Evolutionary conservation across 2,329 filamentous ascomycete species (phyloP), one percentile per base, ranked within the genome.

Genomic region (Myriosclerotinia duriaeana): DNA sequence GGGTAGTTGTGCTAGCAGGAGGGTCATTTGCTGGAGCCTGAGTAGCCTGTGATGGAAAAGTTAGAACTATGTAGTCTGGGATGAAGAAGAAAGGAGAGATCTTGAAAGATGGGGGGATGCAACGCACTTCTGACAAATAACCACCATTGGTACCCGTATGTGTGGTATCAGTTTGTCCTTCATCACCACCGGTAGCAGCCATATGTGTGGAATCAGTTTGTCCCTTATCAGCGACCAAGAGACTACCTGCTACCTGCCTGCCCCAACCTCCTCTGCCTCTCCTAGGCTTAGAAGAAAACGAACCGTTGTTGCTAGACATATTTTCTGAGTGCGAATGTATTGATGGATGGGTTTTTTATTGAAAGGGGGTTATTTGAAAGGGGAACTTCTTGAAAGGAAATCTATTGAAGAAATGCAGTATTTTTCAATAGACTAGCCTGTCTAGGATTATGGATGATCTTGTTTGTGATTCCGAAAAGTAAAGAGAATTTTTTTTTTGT

Each of bases 261-360:
- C 36, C n/a, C 4, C n/a, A 11, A 2, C n/a, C 14, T n/a, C n/a
- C n/a, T 6, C 1, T 2, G 3, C 14, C 9, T 5, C 12, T 15
- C 9, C 0, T 6, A 26, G n/a, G 36, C 7, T 7, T 4, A 1
- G 38, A 42, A 8, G 9, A 26, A 9, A 36, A 56, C 5, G n/a
- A 0, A 3, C 1, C 4, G 3, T 56, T 30, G 1, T 42, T 11
- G 12, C 15, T 42, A 56, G 12, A 56, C 11, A 56, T 56, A 0
- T 40, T 55, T 0, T 4, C 12, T 0, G 44, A n/a, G 44, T 46
- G 17, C 17, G 15, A 20, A n/a, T 20, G 6, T 20, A 8, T 46
- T 46, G 15, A 8, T 20, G 5, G 5, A 46, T 20, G 17, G 20
- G 20, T 7, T 8, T 20, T 7, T 5, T 46, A 46, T 46, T 46